Base-by-base conservation (phyloP, 2,329 filamentous ascomycete species). In the Dactylonectria macrodidyma region DNA sequence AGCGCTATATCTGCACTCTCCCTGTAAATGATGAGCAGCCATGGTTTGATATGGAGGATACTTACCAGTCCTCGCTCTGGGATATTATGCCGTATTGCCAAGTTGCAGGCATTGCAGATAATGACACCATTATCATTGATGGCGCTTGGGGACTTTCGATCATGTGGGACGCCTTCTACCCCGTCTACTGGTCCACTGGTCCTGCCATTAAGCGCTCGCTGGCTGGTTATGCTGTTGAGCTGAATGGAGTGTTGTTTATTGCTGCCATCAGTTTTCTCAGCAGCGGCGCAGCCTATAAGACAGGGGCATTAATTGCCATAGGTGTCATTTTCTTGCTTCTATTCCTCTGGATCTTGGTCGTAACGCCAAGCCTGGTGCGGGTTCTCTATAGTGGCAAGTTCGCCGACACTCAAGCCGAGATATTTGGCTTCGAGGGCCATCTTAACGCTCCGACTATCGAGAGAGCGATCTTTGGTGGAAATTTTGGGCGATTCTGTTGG, bases 41-140 rank as follows among this genome's bases (percentile, higher is more conserved):
- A 7, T 80, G 78, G 78, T 69, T 72, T 24, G 58, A 80, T 26
- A 80, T 80, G 74, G 69, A 71, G 9, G 80, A 81, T 55, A 72
- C 75, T 7, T 81, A 80, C 56, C 58, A 73, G 16, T 76, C 76
- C 14, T 67, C 68, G 1, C 73, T 81, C 3, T 81, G 80, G 77
- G 79, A 81, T 26, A 81, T 81, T 9, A 73, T 73, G 0, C 78
- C 80, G 3, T 70, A 75, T 34, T 76, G 70, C 6, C 77, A 81
- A 52, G 78, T 81, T 1, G 78, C 77, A 16, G 80, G 71, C 12
- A 77, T 81, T 38, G 72, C 76, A n/a, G 76, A 79, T 7, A 71
- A 79, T 10, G 79, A 81, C 46, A 80, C 78, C 11, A 74, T 81
- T 55, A 69, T 81, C n/a, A 68, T 81, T 3, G 79, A 81, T 30